Base-by-base conservation (phyloP, 169 alveolate genomes). In the Miamiensis avidus region DNA sequence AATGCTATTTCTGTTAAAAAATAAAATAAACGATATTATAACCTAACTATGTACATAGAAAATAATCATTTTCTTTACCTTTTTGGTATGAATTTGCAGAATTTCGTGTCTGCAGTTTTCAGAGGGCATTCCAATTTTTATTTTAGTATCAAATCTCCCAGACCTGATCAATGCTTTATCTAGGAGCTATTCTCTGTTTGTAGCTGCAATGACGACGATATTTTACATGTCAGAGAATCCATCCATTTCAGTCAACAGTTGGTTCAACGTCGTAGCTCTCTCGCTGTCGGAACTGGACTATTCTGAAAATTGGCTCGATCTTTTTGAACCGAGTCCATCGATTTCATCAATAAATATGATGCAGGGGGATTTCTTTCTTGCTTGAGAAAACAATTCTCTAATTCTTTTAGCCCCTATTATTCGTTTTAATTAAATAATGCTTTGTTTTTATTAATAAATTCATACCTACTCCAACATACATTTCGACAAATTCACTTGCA, bases 101-200 rank as follows among this genome's bases (percentile, higher is more conserved):
- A 93, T 91, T 28, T 88, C 91, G n/a, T 82, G 78, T 65, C 93
- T 88, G 75, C 91, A 94, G 32, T 87, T 31, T 73, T 81, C 87
- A 34, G 86, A 75, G 69, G 97, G 97, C 27, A 88, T 79, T 0
- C 74, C 33, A 34, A 93, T 85, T 87, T 98, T 99, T 30, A 98
- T 97, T 92, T 99, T 99, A 64, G 99, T 94, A 91, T 99, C 99
- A 49, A 99, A 98, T 76, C 99, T 82, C 1, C 98, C 98, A 30
- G 98, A 97, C 78, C 98, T 92, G 25, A 96, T 76, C 20, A 96
- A 84, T 31, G 98, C 98, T 82, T 93, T 96, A 89, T 96, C 98
- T 29, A 96, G 88, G 75, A 94, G 91, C 78, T 95, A 95, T 79
- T 93, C 91, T 93, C 98, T 91, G 82, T 96, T 96, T 0, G 98